Evolutionary conservation across 2,329 filamentous ascomycete species (phyloP), one percentile per base, ranked within the genome.

Genomic region (Boeremia exigua): DNA sequence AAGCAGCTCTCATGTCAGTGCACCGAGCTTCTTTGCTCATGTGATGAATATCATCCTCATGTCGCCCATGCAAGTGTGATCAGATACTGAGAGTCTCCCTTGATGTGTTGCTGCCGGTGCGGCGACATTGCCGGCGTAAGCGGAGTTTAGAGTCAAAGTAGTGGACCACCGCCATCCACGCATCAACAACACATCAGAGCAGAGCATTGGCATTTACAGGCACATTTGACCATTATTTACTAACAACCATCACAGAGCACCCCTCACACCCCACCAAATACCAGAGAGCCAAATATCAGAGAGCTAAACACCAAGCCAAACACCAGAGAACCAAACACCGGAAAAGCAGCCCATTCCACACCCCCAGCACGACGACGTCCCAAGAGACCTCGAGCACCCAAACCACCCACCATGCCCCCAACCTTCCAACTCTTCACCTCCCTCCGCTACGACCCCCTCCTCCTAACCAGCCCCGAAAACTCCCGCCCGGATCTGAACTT

Each of bases 401-500:
- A 7, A 27, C 27, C 1, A 32, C 30, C 42, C 23, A 6, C 23
- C 42, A 50, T 67, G 4, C 62, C 17, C 45, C 62, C 14, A 57
- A 56, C 28, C 6, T 77, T 77, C 51, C 68, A 74, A 29, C 69
- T 78, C 28, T 76, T 77, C 53, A 76, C 75, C 2, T 74, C 75
- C 28, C 59, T 78, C 27, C 71, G 75, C 39, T 75, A 76, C 49
- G 75, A 78, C 40, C 71, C 72, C 2, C 54, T 75, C 14, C 74
- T 77, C 10, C 61, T 73, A 0, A 54, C 57, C 12, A 75, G 71
- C 2, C 14, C 53, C 1, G 69, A 76, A 51, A 78, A 77, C 48
- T 83, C 80, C 15, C 88, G 81, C 38, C 65, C 64, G 33, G 63
- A 58, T 48, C 68, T 72, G 77, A 87, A 86, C 66, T 80, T 78